Percentiles rank a stretch among this genome's conserved stretches.
Evolutionary conservation across 805 yeast species (phyloP).

Genomic region (Kregervanrija pseudodelftensis): DNA sequence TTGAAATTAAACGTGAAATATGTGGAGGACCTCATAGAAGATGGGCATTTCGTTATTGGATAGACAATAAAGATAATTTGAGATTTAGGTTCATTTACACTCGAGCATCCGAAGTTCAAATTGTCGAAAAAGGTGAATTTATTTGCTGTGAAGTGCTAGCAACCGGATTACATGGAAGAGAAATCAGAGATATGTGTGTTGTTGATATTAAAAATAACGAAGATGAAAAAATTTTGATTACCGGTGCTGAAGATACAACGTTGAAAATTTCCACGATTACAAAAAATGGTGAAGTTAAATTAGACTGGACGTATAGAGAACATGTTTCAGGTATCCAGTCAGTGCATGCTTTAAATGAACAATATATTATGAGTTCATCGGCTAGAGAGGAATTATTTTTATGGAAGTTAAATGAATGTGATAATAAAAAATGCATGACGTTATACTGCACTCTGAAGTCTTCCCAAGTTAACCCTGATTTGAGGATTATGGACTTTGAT

Average conservation of each 20-base stretch:
- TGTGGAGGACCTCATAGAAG: conserved; percentile 93
- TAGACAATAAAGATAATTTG: conserved; percentile 13
- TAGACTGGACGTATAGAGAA: conserved; percentile 57
- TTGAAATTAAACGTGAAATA: conserved; percentile 57
- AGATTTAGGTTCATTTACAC: conserved; percentile 49
- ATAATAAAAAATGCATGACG: conserved; percentile 30
- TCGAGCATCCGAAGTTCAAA: conserved; percentile 43
- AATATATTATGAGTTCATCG: conserved; percentile 48
- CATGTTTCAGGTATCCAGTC: conserved; percentile 89
- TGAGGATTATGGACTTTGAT: conserved; percentile 84
- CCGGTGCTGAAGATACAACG: conserved; percentile 89
- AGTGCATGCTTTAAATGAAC: conserved; percentile 51
- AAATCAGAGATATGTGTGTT: conserved; percentile 69
- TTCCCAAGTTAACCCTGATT: conserved; percentile 57
- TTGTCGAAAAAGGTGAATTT: conserved; percentile 27
- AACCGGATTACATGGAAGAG: conserved; percentile 86
- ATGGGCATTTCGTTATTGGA: conserved; percentile 49
- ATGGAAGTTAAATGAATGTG: conserved; percentile 48
- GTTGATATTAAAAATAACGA: conserved; percentile 24
- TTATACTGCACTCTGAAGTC: conserved; percentile 51
- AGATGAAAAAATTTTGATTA: conserved; percentile 40
- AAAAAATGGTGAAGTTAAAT: conserved; percentile 36
- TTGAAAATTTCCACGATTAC: conserved; percentile 46
- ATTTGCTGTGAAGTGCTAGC: conserved; percentile 28
- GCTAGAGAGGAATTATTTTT: conserved; percentile 84